Evolutionary conservation across 1,139 yeast species (phyloP).

Genomic region (Diutina mesorugosa): DNA sequence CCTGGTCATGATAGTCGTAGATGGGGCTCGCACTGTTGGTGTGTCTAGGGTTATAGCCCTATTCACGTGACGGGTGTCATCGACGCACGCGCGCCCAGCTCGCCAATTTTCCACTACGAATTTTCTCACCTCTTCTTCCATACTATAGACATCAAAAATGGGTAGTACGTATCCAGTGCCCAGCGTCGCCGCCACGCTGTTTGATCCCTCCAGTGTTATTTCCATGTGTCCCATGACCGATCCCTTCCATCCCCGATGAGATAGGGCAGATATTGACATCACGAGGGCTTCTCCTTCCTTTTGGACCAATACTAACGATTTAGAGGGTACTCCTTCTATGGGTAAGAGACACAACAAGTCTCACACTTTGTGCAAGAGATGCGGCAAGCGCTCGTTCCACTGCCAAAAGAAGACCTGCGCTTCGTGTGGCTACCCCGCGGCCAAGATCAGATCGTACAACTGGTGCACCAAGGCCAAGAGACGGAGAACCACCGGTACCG

Average conservation of each 20-base stretch:
- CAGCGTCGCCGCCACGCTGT: background rate
- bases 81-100: background rate
- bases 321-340: constrained; percentile 99
- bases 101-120: background rate
- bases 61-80: background rate
- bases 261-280: no score
- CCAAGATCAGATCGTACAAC: constrained; percentile 97
- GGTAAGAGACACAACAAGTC: constrained; percentile 99
- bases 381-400: constrained; percentile 99
- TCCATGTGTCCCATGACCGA: background rate
- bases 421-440: constrained; percentile 99
- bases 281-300: background rate
- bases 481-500: constrained; percentile 99
- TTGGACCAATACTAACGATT: constrained; percentile 13
- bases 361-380: constrained; percentile 99
- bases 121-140: background rate
- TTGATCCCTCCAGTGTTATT: background rate
- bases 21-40: no score
- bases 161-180: background rate
- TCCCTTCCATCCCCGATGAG: background rate
- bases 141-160: constrained; percentile 2
- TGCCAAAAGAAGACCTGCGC: constrained; percentile 98
- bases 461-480: constrained; percentile 99
- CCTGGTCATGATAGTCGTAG: no score
- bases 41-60: background rate